phyloP scores from a whole-genome alignment of 208 protist genomes.

The Tritrichomonas musculus region DNA sequence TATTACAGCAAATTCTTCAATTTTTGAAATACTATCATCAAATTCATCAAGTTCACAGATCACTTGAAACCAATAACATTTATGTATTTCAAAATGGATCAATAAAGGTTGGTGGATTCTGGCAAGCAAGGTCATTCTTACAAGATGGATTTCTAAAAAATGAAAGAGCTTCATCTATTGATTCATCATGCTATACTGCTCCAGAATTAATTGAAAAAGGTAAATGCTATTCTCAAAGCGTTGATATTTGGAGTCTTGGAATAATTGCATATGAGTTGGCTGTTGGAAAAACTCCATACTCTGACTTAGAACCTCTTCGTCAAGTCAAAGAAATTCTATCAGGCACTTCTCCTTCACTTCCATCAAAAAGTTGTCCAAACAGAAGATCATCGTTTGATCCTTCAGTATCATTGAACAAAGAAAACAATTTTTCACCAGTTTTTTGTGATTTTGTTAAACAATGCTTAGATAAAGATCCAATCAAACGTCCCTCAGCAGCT shows the following conservation, averaged over 20 bases:
- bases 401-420: too few relatives aligned
- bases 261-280: constrained; percentile 59
- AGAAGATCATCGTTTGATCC: too few relatives aligned
- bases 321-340: neutral
- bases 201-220: constrained; percentile 50
- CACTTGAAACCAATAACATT: constrained; percentile 50
- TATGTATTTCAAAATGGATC: constrained; percentile 37
- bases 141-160: neutral
- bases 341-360: neutral
- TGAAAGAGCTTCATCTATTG: constrained; percentile 45
- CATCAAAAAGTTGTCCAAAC: neutral
- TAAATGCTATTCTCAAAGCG: constrained; percentile 48
- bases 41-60: constrained; percentile 42
- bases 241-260: constrained; percentile 60
- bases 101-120: constrained; percentile 54
- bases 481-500: constrained; percentile 37
- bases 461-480: constrained; percentile 54
- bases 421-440: neutral
- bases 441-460: constrained; percentile 48
- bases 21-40: constrained; percentile 42
- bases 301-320: constrained; percentile 45
- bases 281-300: constrained; percentile 46
- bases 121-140: constrained; percentile 34
- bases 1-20: constrained; percentile 39
- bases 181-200: constrained; percentile 58